Base-by-base conservation (phyloP, 257 asterid species). In the Solanum sitiens region DNA sequence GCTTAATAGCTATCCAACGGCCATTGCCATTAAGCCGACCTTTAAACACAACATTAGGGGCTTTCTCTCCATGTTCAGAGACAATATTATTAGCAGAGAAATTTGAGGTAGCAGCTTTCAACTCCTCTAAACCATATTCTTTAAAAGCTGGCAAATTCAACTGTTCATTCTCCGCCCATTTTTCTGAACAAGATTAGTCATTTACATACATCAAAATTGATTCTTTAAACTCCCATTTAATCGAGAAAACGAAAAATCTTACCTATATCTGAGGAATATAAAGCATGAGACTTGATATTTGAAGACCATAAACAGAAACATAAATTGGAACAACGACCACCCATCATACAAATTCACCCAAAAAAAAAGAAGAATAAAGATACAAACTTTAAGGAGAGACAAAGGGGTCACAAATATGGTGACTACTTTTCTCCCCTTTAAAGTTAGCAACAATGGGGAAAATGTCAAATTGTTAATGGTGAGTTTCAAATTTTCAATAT, bases 41-140 rank as follows among this genome's bases (percentile, higher is more conserved):
- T 88, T 89, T 92, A 67, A 88, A 92, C 84, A 92, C 94, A 83
- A 92, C 91, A 37, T 92, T 92, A 3, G 94, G 92, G 7, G 94
- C 93, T 59, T 89, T 91, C 30, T 89, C 90, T 61, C 93, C 94
- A 84, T 92, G 93, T 87, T 92, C 94, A 35, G 94, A 92, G 39
- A 92, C 93, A 63, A 92, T 91, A 89, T 90, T 91, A 83, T 91
- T 91, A 20, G 47, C 86, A 33, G 92, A 85, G 88, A 92, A 92
- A 68, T 90, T 91, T 63, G 91, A 92, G 87, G 94, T 91, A 20
- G 91, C 94, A 84, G 87, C 63, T 88, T 86, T 91, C 10, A 92
- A 86, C 88, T 92, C 92, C 42, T 92, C 93, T 88, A 92, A 89
- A 45, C 92, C 85, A 68, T 88, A 92, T 83, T 91, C 92, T 87